A percentile compares a stretch with the other conserved stretches of the same genome.
These are phyloP conservation scores for Tetracladium setigerum DNA, from an alignment of 495 filamentous ascomycete genomes.

Conservation along the genomic window DNA sequence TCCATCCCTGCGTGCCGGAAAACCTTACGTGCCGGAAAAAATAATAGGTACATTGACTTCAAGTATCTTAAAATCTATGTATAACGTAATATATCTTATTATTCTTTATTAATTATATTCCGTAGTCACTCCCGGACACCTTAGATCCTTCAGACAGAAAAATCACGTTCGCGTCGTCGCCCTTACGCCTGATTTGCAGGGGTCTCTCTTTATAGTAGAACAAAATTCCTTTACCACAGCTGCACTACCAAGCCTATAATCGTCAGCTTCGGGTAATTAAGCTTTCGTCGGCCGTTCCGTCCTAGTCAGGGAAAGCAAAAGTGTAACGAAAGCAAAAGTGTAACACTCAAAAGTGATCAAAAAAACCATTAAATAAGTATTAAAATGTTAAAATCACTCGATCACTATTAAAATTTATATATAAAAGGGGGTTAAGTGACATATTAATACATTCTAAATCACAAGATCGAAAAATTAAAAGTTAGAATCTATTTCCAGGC, in stretches of 20 bases:
- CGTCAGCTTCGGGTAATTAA: no score
- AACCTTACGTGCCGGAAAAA: constrained; percentile 18
- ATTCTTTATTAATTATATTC: constrained; percentile 5
- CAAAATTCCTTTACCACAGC: neutral
- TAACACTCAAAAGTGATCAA: no score
- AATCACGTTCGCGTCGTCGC: neutral
- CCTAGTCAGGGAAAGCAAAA: no score
- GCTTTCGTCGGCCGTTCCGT: no score
- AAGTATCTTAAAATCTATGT: neutral
- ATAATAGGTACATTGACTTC: neutral
- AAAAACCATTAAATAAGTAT: no score
- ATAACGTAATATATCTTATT: constrained; percentile 1
- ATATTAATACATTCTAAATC: no score
- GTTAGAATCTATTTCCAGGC: no score
- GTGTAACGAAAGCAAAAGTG: no score
- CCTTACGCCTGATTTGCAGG: neutral
- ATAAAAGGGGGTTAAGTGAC: no score
- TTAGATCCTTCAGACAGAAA: constrained; percentile 1
- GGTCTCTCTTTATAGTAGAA: constrained; percentile 1
- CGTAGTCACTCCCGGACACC: neutral
- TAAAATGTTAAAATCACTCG: no score
- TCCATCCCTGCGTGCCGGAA: constrained; percentile 11
- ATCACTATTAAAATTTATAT: no score
- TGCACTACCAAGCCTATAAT: neutral
- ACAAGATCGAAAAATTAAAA: no score